Evolutionary conservation across 306 rosid genomes (phyloP), one percentile per base, ranked within the genome.

Genomic region (Acmispon strigosus): DNA sequence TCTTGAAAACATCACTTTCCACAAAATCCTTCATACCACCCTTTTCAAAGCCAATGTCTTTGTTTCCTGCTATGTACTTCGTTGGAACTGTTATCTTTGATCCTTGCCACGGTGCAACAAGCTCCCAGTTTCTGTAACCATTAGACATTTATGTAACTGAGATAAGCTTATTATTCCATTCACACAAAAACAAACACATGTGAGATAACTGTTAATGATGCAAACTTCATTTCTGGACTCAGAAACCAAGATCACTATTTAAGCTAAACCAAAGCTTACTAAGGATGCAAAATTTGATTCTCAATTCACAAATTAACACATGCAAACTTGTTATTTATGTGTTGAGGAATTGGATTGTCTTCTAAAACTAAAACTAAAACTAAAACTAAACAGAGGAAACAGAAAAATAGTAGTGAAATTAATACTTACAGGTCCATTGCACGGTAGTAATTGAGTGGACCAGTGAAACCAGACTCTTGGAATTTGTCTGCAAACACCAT

Each of bases 401-500:
- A 42, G 27, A 27, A 0, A 15, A 36, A 9, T 41, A 34, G 29
- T n/a, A 14, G 7, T 51, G 48, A 24, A 58, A 70, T 52, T 29
- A 82, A 57, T 29, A 83, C 88, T 86, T 50, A 92, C 96, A 84
- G 47, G 78, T 89, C 89, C 86, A 84, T 76, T 41, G 95, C 88
- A 8, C 92, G 89, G 67, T 81, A 92, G 66, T 87, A 85, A 80
- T 91, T 92, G 74, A 92, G 78, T 18, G 95, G 84, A 39, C 96
- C 90, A 8, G 92, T 84, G 79, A 92, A 92, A 69, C 97, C 91
- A 43, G 94, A 85, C 73, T 89, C 96, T 69, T 82, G 88, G 47
- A 84, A 89, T 47, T 84, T 85, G 53, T 92, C 96, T 7, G 97
- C 88, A 63, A 71, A 85, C 62, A 86, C 87, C 56, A 10, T 76